Percentiles rank a stretch among this genome's conserved stretches.
phyloP scores from a whole-genome alignment of 176 grass and related monocot genomes.

The Poa annua region DNA sequence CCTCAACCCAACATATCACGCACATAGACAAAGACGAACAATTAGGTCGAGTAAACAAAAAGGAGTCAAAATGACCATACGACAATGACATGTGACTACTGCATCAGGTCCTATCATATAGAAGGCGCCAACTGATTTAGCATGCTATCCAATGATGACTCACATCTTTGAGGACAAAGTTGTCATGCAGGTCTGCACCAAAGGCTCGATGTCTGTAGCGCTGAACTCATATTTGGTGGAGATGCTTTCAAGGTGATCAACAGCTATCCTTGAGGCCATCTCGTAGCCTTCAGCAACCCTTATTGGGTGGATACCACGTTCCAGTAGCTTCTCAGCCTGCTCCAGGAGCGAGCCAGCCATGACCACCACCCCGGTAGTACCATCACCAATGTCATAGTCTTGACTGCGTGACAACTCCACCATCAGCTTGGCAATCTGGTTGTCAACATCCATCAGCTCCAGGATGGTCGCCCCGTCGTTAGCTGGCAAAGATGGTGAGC shows the following conservation, averaged over 20 bases:
- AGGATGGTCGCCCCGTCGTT: slow-evolving; percentile 84
- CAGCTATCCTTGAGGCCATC: slow-evolving; percentile 71
- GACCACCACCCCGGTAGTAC: slow-evolving; percentile 77
- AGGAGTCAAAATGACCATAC: no score
- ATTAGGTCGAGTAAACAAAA: neutral
- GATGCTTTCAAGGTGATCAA: slow-evolving; percentile 73
- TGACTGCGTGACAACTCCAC: slow-evolving; percentile 79
- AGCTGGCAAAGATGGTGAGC: slow-evolving; percentile 49
- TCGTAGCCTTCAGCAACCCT: slow-evolving; percentile 81
- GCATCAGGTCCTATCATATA: neutral
- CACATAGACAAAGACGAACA: neutral
- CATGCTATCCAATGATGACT: slow-evolving; percentile 39
- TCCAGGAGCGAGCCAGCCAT: slow-evolving; percentile 74
- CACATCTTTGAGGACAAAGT: slow-evolving; percentile 97
- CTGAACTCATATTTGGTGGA: slow-evolving; percentile 67
- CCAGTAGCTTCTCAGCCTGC: slow-evolving; percentile 74
- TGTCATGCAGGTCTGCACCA: slow-evolving; percentile 90
- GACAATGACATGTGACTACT: neutral
- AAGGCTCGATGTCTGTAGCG: slow-evolving; percentile 58
- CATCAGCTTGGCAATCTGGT: slow-evolving; percentile 85
- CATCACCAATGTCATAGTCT: slow-evolving; percentile 86
- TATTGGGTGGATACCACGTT: slow-evolving; percentile 78
- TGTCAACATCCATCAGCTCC: slow-evolving; percentile 89
- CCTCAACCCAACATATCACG: neutral
- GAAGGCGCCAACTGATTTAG: neutral